Base-by-base conservation (phyloP, 768 basidiomycete species). In the Boletales sp. region DNA sequence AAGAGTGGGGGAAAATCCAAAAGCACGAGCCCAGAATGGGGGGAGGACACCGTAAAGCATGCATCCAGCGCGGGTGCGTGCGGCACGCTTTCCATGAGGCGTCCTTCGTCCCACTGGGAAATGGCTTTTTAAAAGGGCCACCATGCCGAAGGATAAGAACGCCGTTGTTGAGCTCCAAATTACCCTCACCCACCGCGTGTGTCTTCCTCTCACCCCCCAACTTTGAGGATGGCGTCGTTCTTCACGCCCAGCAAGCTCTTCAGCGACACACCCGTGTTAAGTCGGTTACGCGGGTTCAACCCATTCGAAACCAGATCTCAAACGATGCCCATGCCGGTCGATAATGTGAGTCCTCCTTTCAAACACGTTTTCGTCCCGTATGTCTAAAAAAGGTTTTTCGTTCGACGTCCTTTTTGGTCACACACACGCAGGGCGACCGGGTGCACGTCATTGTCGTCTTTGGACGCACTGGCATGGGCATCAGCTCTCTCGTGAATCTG, bases 31-130 rank as follows among this genome's bases (percentile, higher is more conserved):
- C 37, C 39, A 34, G 37, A 42, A 54, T 46, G 46, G 40, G 47
- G 36, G 41, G 30, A 28, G 40, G 12, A 44, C 49, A 61, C 46
- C 46, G 41, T 50, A 46, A 57, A 35, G 50, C 62, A 53, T 48
- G 57, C 50, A 57, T 49, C 31, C 55, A 42, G 49, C 46, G 60
- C 53, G 44, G 59, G 59, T 28, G 25, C 37, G 51, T 66, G 64
- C 61, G 55, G 65, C 64, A 67, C 51, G 50, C 50, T 57, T 65
- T 40, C 56, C 64, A 65, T 60, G 64, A 65, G 64, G 64, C 64
- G 43, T 53, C 46, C 51, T 50, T 56, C 48, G 51, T 47, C 55
- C 51, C 49, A 51, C 54, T 48, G 46, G 18, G 36, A 49, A 49
- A 41, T 41, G 40, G 47, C 57, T 54, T 50, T 55, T 54, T 63